phyloP scores from a whole-genome alignment of 1,139 yeast genomes.

The Saccharomyces hybrid region DNA sequence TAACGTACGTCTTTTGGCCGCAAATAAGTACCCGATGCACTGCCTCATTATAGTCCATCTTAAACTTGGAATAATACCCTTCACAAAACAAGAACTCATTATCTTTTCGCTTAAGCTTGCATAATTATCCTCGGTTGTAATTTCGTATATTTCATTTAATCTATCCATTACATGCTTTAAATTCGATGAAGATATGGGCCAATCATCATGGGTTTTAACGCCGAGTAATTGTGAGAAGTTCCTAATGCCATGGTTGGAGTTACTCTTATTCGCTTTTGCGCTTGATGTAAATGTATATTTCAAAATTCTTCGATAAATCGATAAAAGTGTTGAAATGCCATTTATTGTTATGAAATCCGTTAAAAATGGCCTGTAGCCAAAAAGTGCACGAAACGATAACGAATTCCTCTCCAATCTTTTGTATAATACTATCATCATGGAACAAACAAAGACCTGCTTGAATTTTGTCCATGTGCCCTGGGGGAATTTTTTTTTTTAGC shows the following conservation, averaged over 20 bases:
- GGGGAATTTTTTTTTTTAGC: not conserved
- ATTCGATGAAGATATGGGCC: slow-evolving; percentile 12
- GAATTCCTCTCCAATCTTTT: not conserved
- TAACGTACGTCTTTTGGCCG: not conserved
- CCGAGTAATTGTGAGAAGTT: slow-evolving; percentile 1
- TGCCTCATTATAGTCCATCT: slow-evolving; percentile 29
- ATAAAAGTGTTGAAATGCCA: slow-evolving; percentile 16
- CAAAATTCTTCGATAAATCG: slow-evolving; percentile 11
- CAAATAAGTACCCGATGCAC: slow-evolving; percentile 9
- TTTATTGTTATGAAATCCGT: slow-evolving; percentile 17
- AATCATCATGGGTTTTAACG: slow-evolving; percentile 7
- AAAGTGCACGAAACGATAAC: slow-evolving; percentile 10
- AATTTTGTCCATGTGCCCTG: not conserved
- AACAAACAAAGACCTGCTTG: slow-evolving; percentile 14
- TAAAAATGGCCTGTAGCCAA: slow-evolving; percentile 11
- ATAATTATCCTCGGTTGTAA: slow-evolving; percentile 12
- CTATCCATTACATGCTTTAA: slow-evolving; percentile 21
- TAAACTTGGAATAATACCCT: slow-evolving; percentile 19
- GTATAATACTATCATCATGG: slow-evolving; percentile 12
- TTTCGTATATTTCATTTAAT: slow-evolving; percentile 22
- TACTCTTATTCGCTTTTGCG: slow-evolving; percentile 1
- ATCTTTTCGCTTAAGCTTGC: slow-evolving; percentile 14
- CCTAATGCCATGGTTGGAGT: not conserved
- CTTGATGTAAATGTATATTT: slow-evolving; percentile 8
- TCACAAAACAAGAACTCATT: slow-evolving; percentile 17